These are phyloP conservation scores for Chrysoporthe puriensis DNA, from an alignment of 2,329 filamentous ascomycete genomes.

Conservation along the genomic window DNA sequence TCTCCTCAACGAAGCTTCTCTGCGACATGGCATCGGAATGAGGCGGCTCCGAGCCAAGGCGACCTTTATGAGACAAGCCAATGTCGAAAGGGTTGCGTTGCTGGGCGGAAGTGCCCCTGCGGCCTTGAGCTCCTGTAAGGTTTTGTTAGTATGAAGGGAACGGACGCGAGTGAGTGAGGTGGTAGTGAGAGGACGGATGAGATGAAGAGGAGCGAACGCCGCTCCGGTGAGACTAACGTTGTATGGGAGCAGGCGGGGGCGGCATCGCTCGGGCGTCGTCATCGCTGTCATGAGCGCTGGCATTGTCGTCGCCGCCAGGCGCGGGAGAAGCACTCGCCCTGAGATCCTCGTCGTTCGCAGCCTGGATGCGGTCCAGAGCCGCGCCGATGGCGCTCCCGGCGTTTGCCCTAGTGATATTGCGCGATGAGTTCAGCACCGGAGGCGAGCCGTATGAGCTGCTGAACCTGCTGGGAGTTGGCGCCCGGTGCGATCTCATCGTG, in stretches of 20 bases:
- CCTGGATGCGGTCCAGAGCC: constrained; percentile 7
- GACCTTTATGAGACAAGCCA: neutral
- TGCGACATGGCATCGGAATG: constrained; percentile 21
- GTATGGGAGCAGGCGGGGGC: constrained; percentile 9
- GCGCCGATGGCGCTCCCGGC: constrained; percentile 9
- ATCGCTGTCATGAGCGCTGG: neutral
- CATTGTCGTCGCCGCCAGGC: neutral
- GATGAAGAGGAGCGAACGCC: neutral
- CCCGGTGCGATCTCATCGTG: constrained; percentile 15
- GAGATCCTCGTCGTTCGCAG: constrained; percentile 11
- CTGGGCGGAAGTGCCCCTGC: constrained; percentile 9
- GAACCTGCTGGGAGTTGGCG: constrained; percentile 32
- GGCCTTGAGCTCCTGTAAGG: neutral
- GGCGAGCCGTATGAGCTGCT: constrained; percentile 38
- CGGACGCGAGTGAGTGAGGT: no score
- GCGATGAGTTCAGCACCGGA: constrained; percentile 11
- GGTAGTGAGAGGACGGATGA: no score
- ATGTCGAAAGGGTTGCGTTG: neutral
- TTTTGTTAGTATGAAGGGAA: neutral
- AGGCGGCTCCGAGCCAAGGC: constrained; percentile 13
- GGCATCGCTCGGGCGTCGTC: neutral
- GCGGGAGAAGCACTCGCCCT: neutral
- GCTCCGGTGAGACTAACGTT: neutral
- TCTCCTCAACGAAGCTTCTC: constrained; percentile 36
- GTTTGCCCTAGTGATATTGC: neutral